Evolutionary conservation across 2,329 filamentous ascomycete genomes (phyloP), one percentile per base, ranked within the genome.

Genomic region (Hymenoscyphus infarciens): DNA sequence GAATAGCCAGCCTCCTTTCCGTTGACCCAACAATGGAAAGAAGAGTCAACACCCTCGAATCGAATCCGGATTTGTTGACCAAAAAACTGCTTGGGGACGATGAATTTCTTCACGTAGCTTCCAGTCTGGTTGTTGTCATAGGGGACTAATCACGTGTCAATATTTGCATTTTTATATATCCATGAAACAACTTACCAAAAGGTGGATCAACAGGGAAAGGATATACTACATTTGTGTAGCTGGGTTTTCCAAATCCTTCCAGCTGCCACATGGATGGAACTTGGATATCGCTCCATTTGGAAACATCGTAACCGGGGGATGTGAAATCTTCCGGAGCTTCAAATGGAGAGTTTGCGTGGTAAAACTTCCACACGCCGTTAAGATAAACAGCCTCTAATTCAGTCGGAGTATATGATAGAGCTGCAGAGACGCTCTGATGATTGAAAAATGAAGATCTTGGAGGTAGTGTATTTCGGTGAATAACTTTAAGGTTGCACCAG

Each of bases 11-110:
- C 77, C 39, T 85, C 75, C 16, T 77, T 71, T 0, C 86, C 85
- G 66, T 91, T 91, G 6, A 91, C 75, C 81, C 83, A 90, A 11
- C 90, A 75, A 72, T 90, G 87, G 68, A 87, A 91, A 0, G 87
- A 85, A 68, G 85, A 87, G 68, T 91, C 88, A 0, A 91, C 87
- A 1, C 88, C 88, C 61, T 91, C 88, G 64, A 90, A 91, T 11
- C 88, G 79, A 25, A 91, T 75, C 16, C 87, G 79, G 19, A 90
- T 74, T 67, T 89, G 86, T 29, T 71, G 10, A n/a, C 73, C 35
- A n/a, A 53, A 35, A 35, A 75, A 77, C 15, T 74, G 71, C 22
- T 73, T 64, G 1, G 81, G 81, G n/a, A 84, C 71, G 2, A 70
- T 70, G 68, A 86, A 84, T 16, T 72, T 75, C 22, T 76, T 77